A percentile compares a stretch with the other conserved stretches of the same genome.
phyloP scores from a whole-genome alignment of 345 rosid genomes.

The Linum trigynum region DNA sequence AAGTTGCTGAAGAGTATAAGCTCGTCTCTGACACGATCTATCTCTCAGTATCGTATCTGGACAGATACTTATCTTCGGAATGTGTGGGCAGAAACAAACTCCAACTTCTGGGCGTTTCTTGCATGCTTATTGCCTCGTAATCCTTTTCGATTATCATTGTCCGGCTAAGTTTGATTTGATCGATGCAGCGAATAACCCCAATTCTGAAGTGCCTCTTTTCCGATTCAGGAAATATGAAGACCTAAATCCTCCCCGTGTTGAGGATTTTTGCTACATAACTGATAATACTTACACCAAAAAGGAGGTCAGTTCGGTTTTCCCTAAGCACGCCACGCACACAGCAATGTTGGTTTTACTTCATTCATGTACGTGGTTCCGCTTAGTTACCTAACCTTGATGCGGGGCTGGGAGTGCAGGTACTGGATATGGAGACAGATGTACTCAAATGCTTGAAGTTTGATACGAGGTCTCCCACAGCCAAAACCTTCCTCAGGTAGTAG shows the following conservation, averaged over 20 bases:
- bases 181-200: not conserved
- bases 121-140: slow-evolving; percentile 25
- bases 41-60: not conserved
- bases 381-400: not conserved
- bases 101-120: slow-evolving; percentile 20
- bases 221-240: slow-evolving; percentile 21
- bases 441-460: slow-evolving; percentile 13
- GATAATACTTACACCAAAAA: slow-evolving; percentile 17
- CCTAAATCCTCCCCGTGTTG: slow-evolving; percentile 18
- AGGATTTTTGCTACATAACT: slow-evolving; percentile 20
- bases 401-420: slow-evolving; percentile 13
- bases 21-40: not conserved
- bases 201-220: not conserved
- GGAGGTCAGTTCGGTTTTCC: slow-evolving; percentile 8
- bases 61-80: not conserved
- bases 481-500: slow-evolving; percentile 17
- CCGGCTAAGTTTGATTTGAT: not conserved
- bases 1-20: slow-evolving; percentile 7
- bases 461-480: slow-evolving; percentile 14
- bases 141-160: not conserved
- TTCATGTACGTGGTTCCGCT: no score
- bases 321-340: no score
- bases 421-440: slow-evolving; percentile 17
- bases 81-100: slow-evolving; percentile 8
- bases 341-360: no score